Evolutionary conservation across 2,329 filamentous ascomycete genomes (phyloP).

Genomic region (Domatiomyces globalis): DNA sequence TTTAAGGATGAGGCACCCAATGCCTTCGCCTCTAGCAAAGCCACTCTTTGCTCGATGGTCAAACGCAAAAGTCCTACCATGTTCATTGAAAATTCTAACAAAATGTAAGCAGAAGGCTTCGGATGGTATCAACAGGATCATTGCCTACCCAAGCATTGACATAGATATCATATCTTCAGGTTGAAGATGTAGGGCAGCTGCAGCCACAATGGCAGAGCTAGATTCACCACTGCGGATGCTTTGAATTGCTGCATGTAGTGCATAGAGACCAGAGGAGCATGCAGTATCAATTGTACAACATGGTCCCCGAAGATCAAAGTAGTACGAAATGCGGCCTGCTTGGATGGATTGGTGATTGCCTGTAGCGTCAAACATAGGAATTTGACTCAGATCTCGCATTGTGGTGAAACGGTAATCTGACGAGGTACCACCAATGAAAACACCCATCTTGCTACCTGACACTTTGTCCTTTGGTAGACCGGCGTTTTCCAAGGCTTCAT

Average conservation of each 20-base stretch:
- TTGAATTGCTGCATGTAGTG: slow-evolving; percentile 21
- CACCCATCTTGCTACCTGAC: slow-evolving; percentile 20
- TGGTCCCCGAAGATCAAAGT: slow-evolving; percentile 19
- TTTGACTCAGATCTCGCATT: slow-evolving; percentile 19
- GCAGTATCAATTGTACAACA: slow-evolving; percentile 19
- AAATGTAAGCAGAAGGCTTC: slow-evolving; percentile 3
- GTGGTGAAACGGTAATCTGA: slow-evolving; percentile 22
- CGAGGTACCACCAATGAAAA: slow-evolving; percentile 21
- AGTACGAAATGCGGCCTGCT: slow-evolving; percentile 20
- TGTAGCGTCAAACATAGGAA: slow-evolving; percentile 12
- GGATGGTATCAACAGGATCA: slow-evolving; percentile 18
- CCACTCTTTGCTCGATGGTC: slow-evolving; percentile 21
- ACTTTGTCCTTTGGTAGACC: slow-evolving; percentile 20
- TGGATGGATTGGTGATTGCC: slow-evolving; percentile 16
- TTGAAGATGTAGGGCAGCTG: slow-evolving; percentile 23
- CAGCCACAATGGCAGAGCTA: slow-evolving; percentile 13
- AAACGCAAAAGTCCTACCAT: slow-evolving; percentile 7
- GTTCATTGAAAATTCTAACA: slow-evolving; percentile 20
- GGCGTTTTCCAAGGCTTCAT: slow-evolving; percentile 22
- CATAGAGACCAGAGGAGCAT: slow-evolving; percentile 19
- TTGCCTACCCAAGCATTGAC: slow-evolving; percentile 1
- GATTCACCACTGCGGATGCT: slow-evolving; percentile 3
- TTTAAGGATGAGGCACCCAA: slow-evolving; percentile 30
- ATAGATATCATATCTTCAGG: neutral
- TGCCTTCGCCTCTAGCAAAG: slow-evolving; percentile 35